phyloP scores from a whole-genome alignment of 805 yeast species.

The Metschnikowia dekortorum region DNA sequence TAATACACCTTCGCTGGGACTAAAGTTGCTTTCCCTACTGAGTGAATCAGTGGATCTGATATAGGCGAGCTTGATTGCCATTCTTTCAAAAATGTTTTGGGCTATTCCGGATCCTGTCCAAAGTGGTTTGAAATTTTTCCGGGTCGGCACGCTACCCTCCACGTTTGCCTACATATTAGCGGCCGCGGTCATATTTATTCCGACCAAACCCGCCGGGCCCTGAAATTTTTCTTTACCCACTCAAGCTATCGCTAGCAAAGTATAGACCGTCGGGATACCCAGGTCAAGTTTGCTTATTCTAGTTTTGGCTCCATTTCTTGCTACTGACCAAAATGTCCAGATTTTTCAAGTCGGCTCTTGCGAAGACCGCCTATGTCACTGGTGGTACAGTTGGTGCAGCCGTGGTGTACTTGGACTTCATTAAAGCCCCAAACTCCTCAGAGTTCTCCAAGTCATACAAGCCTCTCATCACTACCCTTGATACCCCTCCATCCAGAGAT shows the following conservation, averaged over 20 bases:
- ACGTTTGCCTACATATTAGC: slow-evolving; percentile 13
- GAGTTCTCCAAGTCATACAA: slow-evolving; percentile 24
- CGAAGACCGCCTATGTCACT: slow-evolving; percentile 28
- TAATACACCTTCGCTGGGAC: neutral
- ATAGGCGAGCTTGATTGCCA: too few species aligned
- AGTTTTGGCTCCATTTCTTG: neutral
- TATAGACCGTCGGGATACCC: neutral
- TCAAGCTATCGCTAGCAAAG: neutral
- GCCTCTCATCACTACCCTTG: slow-evolving; percentile 43
- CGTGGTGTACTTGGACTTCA: slow-evolving; percentile 38
- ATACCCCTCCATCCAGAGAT: slow-evolving; percentile 54
- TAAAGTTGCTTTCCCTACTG: neutral
- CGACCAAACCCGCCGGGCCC: slow-evolving; percentile 4
- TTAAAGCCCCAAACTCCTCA: slow-evolving; percentile 30
- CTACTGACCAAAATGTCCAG: slow-evolving; percentile 13
- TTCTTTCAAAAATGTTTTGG: too few species aligned
- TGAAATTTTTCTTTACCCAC: slow-evolving; percentile 2
- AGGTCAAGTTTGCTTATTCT: neutral
- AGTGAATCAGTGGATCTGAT: neutral
- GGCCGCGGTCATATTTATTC: slow-evolving; percentile 13
- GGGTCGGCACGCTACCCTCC: slow-evolving; percentile 13
- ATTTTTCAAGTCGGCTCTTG: slow-evolving; percentile 21
- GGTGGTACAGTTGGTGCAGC: slow-evolving; percentile 34
- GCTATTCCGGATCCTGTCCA: neutral
- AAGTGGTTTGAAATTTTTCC: neutral